Base-by-base conservation (phyloP, 768 basidiomycete species). In the Termitomyces sp. region DNA sequence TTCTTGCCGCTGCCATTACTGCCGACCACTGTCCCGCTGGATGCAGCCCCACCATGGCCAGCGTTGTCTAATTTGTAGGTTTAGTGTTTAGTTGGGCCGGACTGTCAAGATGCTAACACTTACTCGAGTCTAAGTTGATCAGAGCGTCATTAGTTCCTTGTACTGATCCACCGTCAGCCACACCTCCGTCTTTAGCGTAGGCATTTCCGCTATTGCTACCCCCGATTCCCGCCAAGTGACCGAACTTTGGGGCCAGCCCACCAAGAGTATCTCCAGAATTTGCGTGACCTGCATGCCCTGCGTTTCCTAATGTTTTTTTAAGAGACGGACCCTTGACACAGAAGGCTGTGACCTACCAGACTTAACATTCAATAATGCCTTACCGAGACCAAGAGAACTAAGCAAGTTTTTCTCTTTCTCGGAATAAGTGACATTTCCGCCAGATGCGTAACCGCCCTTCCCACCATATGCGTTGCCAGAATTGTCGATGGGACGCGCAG, bases 131-230 rank as follows among this genome's bases (percentile, higher is more conserved):
- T 16, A 76, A 18, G 47, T 69, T 66, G 43, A 77, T 48, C 33
- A 77, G 49, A 8, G 66, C 70, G 22, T 48, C 53, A 20, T 60
- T 59, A 13, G 22, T 40, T 13, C 56, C 55, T 8, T 63, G 58
- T 24, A 73, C 70, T 5, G 68, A 65, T 5, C 78, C 79, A 20
- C 77, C 79, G 8, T 58, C 30, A 22, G 73, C 69, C 16, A 64
- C 52, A 24, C 75, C 73, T 18, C 73, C 75, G 24, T 59, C 54
- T 49, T 68, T 68, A 33, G 59, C 62, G 48, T 70, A 69, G 14
- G 72, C 66, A 32, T 68, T 68, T 12, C 66, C 72, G 32, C 61
- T 62, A 24, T 62, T 62, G 55, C 61, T 46, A 45, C 36, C 54
- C 7, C 59, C 63, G 22, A 18, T 38, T 53, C 60, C 42, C 40